Conservation (phyloP, 371 early-diverging fungal species). For the Mucor lusitanicus region DNA sequence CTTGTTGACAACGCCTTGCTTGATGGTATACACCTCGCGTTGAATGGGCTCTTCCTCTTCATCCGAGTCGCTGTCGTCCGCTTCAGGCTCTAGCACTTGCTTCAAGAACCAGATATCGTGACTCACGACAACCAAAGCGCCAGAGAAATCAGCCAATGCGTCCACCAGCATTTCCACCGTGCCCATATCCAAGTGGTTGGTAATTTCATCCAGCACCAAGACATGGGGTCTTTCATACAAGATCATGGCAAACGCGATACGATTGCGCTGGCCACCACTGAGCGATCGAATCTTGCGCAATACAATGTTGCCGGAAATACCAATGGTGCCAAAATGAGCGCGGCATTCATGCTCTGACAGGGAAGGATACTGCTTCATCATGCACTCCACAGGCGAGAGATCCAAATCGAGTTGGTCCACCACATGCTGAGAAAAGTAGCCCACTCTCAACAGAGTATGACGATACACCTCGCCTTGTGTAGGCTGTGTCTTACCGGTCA, state of each 20-base stretch:
- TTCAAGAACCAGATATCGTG: slow-evolving; percentile 79
- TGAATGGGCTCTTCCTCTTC: slow-evolving; percentile 26
- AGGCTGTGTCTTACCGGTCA: slow-evolving; percentile 62
- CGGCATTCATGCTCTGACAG: slow-evolving; percentile 63
- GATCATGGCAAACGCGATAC: slow-evolving; percentile 73
- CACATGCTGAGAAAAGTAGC: slow-evolving; percentile 84
- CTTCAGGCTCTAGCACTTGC: slow-evolving; percentile 52
- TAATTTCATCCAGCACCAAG: slow-evolving; percentile 83
- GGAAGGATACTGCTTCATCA: slow-evolving; percentile 48
- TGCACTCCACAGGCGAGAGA: slow-evolving; percentile 46
- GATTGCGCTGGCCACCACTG: slow-evolving; percentile 79
- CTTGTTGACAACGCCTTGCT: slow-evolving; percentile 33
- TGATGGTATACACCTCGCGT: slow-evolving; percentile 35
- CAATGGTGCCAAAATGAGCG: slow-evolving; percentile 68
- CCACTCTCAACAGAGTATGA: slow-evolving; percentile 63
- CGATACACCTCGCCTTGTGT: slow-evolving; percentile 60
- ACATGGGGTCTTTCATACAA: slow-evolving; percentile 72
- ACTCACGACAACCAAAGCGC: slow-evolving; percentile 69
- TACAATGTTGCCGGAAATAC: slow-evolving; percentile 62
- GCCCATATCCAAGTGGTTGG: slow-evolving; percentile 82
- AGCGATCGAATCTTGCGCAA: slow-evolving; percentile 51
- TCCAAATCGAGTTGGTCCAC: slow-evolving; percentile 64
- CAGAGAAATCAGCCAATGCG: slow-evolving; percentile 59
- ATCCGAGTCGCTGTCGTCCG: slow-evolving; percentile 17
- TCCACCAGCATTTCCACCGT: slow-evolving; percentile 67